Evolutionary conservation across 192 early-diverging fungal genomes (phyloP), one percentile per base, ranked within the genome.

Genomic region (Linnemannia schmuckeri): DNA sequence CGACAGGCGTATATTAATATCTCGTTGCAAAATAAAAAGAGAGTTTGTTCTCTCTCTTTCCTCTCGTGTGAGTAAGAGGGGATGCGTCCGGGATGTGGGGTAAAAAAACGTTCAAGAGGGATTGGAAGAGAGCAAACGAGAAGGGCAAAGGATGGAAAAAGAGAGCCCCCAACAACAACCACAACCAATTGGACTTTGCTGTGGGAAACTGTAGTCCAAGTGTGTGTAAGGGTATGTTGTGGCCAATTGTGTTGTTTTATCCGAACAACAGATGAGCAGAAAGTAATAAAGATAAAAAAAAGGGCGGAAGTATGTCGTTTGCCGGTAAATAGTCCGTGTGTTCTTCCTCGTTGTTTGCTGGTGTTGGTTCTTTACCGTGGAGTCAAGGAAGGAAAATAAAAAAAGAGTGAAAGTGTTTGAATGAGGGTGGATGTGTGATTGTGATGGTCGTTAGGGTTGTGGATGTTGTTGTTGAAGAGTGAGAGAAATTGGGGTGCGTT

Each of bases 51-150:
- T 61, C 55, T 27, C 8, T 61, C 24, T 61, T 6, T 27, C 55
- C 61, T 35, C 27, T 27, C 27, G 61, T 27, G 55, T 57, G 55
- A 57, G 55, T 9, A 10, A 13, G 30, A 33, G 30, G 61, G 12
- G 7, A 66, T 30, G 61, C 10, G 27, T 66, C 61, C 30, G 61
- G 6, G 61, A 30, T 66, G 61, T 66, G 61, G 61, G 30, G 61
- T 66, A 72, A 22, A 42, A 72, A 22, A 42, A 38, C 38, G 70
- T 72, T 38, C 41, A 72, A 22, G 41, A 42, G 24, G 70, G 46
- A 74, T 41, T 42, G 44, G 72, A 27, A 74, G 44, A 47, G 75
- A 68, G 75, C 27, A 77, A 44, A 66, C 40, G 63, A 27, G 61
- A 33, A 30, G 61, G 30, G 10, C 3, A 33, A 66, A 33, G 27